Conservation (phyloP, 2,329 filamentous ascomycete genomes). For the Colletotrichum godetiae region DNA sequence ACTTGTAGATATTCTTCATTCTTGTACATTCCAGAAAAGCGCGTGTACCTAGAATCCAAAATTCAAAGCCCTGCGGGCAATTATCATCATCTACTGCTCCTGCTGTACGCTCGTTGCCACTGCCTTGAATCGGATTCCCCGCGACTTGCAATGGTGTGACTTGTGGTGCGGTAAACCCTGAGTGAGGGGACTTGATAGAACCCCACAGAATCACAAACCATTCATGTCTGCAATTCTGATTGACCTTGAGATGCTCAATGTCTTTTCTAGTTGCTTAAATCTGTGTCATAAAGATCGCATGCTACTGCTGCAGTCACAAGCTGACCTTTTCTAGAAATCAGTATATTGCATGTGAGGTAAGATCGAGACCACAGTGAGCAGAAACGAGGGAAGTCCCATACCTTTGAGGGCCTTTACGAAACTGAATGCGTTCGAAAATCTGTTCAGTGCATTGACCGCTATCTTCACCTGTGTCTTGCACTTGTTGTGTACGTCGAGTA, state of each 20-base stretch:
- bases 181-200: too few species aligned
- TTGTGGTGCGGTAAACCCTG: too few species aligned
- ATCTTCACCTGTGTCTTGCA: not conserved
- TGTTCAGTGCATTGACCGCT: not conserved
- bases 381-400: too few species aligned
- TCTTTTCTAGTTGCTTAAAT: too few species aligned
- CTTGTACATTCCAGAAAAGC: slow-evolving; percentile 11
- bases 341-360: not conserved
- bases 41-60: slow-evolving; percentile 17
- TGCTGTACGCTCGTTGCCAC: not conserved
- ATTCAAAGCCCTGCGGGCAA: slow-evolving; percentile 22
- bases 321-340: not conserved
- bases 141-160: too few species aligned
- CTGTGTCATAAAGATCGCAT: not conserved
- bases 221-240: too few species aligned
- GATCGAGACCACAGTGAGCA: too few species aligned
- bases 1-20: slow-evolving; percentile 30
- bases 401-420: not conserved
- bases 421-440: not conserved
- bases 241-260: not conserved
- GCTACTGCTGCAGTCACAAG: not conserved
- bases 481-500: not conserved
- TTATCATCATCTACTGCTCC: not conserved
- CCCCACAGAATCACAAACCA: too few species aligned
- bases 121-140: not conserved